A percentile compares a stretch with the other conserved stretches of the same genome.
phyloP scores from a whole-genome alignment of 2,329 filamentous ascomycete genomes.

The Gnomoniopsis smithogilvyi region DNA sequence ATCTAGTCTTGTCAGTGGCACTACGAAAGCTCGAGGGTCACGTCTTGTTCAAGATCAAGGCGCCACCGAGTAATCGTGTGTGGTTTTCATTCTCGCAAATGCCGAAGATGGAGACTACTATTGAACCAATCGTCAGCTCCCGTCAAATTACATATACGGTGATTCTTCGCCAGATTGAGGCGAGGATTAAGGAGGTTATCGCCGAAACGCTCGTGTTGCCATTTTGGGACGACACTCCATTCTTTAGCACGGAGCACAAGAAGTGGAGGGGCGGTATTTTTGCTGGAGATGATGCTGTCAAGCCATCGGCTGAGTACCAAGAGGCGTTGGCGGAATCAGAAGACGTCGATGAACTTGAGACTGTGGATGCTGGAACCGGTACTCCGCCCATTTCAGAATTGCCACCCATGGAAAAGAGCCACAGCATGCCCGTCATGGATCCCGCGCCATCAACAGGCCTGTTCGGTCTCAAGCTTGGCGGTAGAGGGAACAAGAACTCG shows the following conservation, averaged over 20 bases:
- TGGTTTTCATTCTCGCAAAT: constrained; percentile 95
- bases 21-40: constrained; percentile 85
- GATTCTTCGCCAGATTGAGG: constrained; percentile 91
- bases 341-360: constrained; percentile 45
- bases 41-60: constrained; percentile 81
- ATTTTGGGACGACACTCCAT: constrained; percentile 95
- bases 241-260: constrained; percentile 77
- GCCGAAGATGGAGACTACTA: constrained; percentile 90
- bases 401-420: constrained; percentile 53
- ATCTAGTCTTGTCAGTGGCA: constrained; percentile 81
- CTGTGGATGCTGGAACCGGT: constrained; percentile 35
- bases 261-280: constrained; percentile 83
- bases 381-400: constrained; percentile 36
- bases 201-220: constrained; percentile 88
- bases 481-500: constrained; percentile 28
- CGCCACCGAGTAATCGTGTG: constrained; percentile 90
- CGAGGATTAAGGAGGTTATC: constrained; percentile 88
- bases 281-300: constrained; percentile 49
- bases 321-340: constrained; percentile 39
- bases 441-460: constrained; percentile 37
- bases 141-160: constrained; percentile 93
- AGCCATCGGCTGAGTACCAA: constrained; percentile 34
- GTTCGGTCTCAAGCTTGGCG: constrained; percentile 46
- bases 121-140: constrained; percentile 92
- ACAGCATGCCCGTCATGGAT: constrained; percentile 46